phyloP scores from a whole-genome alignment of 2,329 filamentous ascomycete genomes.

The Fusarium brevicatenulatum region DNA sequence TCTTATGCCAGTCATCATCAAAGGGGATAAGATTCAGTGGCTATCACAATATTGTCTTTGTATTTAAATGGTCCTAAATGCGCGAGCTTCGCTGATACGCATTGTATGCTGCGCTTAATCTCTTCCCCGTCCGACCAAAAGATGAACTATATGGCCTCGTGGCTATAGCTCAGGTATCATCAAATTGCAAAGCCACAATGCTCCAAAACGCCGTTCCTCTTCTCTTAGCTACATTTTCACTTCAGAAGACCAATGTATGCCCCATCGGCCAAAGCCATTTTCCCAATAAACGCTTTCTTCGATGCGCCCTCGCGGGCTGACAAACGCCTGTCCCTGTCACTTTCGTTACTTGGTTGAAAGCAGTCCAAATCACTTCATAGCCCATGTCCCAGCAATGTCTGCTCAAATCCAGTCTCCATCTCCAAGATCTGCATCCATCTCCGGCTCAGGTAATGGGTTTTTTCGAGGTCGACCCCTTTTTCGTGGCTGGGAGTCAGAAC shows the following conservation, averaged over 20 bases:
- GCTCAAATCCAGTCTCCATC: constrained; percentile 51
- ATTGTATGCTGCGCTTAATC: background rate
- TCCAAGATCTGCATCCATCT: constrained; percentile 50
- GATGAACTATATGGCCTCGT: constrained; percentile 33
- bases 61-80: constrained; percentile 2
- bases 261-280: constrained; percentile 1
- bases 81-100: background rate
- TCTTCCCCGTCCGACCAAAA: constrained; percentile 18
- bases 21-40: background rate
- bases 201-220: constrained; percentile 37
- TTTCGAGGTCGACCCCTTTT: constrained; percentile 64
- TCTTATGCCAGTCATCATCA: background rate
- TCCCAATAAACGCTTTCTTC: constrained; percentile 16
- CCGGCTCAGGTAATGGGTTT: constrained; percentile 49
- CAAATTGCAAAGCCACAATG: constrained; percentile 30
- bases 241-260: constrained; percentile 1
- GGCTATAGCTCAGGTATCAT: constrained; percentile 44
- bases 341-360: constrained; percentile 20
- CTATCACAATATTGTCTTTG: background rate
- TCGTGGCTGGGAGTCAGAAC: constrained; percentile 63
- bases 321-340: constrained; percentile 22
- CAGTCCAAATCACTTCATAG: constrained; percentile 17
- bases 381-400: constrained; percentile 12
- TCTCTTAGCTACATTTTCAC: constrained; percentile 13
- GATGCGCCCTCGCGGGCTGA: constrained; percentile 5